Evolutionary conservation across 805 yeast genomes (phyloP).

Genomic region (Lipomyces yamanashiensis): DNA sequence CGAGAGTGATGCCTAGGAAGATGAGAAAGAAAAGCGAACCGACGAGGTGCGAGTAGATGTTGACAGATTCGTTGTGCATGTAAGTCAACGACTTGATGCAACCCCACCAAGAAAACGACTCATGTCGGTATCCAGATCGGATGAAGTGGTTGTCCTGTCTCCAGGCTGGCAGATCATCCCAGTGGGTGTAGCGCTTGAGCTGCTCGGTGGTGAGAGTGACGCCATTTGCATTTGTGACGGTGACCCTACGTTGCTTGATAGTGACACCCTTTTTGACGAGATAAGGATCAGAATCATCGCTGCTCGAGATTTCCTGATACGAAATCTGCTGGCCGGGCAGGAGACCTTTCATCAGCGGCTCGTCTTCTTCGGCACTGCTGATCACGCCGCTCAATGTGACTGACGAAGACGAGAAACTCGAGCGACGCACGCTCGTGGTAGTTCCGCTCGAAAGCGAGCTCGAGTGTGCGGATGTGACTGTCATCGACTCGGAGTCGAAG

Average conservation of each 20-base stretch:
- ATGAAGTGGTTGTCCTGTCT: constrained; percentile 75
- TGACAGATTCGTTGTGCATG: constrained; percentile 72
- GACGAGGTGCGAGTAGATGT: constrained; percentile 67
- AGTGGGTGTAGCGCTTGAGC: constrained; percentile 39
- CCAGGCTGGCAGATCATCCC: constrained; percentile 71
- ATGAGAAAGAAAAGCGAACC: constrained; percentile 39
- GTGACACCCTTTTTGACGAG: constrained; percentile 2
- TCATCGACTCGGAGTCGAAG: not conserved
- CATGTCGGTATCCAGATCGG: constrained; percentile 64
- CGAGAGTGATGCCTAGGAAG: constrained; percentile 29
- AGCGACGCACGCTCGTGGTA: constrained; percentile 13
- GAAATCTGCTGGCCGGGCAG: not conserved
- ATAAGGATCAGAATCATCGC: not conserved
- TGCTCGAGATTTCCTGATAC: constrained; percentile 2
- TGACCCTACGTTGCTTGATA: not conserved
- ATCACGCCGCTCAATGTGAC: not conserved
- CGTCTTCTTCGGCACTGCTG: not conserved
- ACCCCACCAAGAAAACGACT: constrained; percentile 53
- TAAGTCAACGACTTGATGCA: constrained; percentile 58
- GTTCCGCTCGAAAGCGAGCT: constrained; percentile 5
- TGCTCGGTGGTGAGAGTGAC: constrained; percentile 6
- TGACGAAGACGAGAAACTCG: constrained; percentile 7
- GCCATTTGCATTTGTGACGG: not conserved
- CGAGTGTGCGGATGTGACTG: constrained; percentile 5
- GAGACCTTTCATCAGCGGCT: not conserved